Evolutionary conservation across 495 filamentous ascomycete genomes (phyloP).

Genomic region (Penicillium steckii): DNA sequence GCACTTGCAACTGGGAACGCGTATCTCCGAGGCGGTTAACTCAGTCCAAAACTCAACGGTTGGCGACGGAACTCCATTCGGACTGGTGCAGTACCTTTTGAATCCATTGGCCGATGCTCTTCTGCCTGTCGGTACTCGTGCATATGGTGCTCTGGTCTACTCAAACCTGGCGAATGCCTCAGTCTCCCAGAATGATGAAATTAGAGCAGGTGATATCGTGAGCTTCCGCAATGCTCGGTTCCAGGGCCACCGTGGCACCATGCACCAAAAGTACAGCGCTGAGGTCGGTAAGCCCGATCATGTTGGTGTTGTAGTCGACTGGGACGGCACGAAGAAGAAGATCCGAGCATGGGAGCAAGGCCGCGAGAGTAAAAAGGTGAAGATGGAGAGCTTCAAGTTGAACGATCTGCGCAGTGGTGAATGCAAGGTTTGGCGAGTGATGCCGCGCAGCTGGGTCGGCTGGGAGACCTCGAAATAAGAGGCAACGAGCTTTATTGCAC

Average conservation of each 20-base stretch:
- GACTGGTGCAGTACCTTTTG: constrained; percentile 76
- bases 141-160: constrained; percentile 91
- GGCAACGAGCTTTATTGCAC: constrained; percentile 11
- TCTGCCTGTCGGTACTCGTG: constrained; percentile 76
- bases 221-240: constrained; percentile 93
- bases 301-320: constrained; percentile 94
- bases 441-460: constrained; percentile 88
- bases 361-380: constrained; percentile 90
- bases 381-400: constrained; percentile 88
- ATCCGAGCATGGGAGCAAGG: constrained; percentile 95
- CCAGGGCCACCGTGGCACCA: constrained; percentile 89
- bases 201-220: constrained; percentile 89
- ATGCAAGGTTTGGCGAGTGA: constrained; percentile 96
- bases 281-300: constrained; percentile 94
- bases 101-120: constrained; percentile 70
- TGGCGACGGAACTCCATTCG: constrained; percentile 77
- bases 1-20: constrained; percentile 71
- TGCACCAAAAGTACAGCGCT: constrained; percentile 88
- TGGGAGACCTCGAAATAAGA: constrained; percentile 58
- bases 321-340: constrained; percentile 99
- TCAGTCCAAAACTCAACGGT: constrained; percentile 74
- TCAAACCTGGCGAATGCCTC: constrained; percentile 91
- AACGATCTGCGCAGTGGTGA: constrained; percentile 91
- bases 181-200: constrained; percentile 87
- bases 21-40: constrained; percentile 65